A percentile compares a stretch with the other conserved stretches of the same genome.
phyloP scores from a whole-genome alignment of 2,329 filamentous ascomycete genomes.

The Diplodia intermedia region DNA sequence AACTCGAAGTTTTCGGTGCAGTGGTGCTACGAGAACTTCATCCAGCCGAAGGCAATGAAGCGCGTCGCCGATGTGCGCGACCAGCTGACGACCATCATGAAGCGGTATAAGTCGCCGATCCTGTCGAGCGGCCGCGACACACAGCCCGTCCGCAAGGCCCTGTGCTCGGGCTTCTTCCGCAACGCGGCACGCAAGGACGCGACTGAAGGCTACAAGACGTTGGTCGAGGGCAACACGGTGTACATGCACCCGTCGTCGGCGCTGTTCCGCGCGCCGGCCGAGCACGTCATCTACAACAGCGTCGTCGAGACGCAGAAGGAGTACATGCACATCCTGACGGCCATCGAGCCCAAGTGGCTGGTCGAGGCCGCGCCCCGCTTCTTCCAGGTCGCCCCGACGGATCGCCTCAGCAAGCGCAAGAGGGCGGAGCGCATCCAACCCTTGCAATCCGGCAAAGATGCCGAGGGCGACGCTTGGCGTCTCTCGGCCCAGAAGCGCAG shows the following conservation, averaged over 20 bases:
- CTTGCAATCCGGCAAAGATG: constrained; percentile 84
- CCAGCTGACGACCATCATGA: constrained; percentile 92
- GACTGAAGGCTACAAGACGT: constrained; percentile 95
- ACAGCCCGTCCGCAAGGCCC: constrained; percentile 81
- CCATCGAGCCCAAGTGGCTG: constrained; percentile 92
- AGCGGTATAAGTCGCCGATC: constrained; percentile 83
- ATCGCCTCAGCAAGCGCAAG: constrained; percentile 87
- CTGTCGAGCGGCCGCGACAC: constrained; percentile 88
- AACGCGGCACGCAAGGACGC: constrained; percentile 95
- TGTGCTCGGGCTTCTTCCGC: constrained; percentile 94
- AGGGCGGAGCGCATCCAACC: constrained; percentile 94
- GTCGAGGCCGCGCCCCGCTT: constrained; percentile 98
- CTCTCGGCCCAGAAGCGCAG: constrained; percentile 85
- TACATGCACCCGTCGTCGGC: constrained; percentile 92
- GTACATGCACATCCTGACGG: constrained; percentile 95
- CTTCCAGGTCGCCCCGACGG: constrained; percentile 93
- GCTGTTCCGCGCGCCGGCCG: constrained; percentile 92
- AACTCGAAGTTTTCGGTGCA: constrained; percentile 78
- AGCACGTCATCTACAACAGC: constrained; percentile 94
- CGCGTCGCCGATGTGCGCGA: constrained; percentile 91
- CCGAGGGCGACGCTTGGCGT: constrained; percentile 93
- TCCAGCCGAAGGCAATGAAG: constrained; percentile 87
- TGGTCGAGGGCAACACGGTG: constrained; percentile 93
- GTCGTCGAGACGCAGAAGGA: constrained; percentile 94
- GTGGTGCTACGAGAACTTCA: constrained; percentile 98